These are phyloP conservation scores for Clausena lansium DNA, from an alignment of 345 rosid genomes.

Conservation along the genomic window DNA sequence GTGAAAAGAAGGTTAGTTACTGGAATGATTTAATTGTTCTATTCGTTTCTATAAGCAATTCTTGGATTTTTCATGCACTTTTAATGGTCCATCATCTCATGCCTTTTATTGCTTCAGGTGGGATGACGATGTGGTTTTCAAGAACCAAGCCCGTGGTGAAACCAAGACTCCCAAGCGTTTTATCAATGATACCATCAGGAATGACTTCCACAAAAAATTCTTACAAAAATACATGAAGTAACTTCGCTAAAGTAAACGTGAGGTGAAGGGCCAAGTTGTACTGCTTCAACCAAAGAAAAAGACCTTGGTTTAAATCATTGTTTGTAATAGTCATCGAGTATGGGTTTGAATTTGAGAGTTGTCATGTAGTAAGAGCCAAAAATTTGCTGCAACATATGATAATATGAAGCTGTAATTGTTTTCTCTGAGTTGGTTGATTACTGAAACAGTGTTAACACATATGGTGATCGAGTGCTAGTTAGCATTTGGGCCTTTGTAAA, in stretches of 20 bases:
- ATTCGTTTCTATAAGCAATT: neutral
- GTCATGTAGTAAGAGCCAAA: neutral
- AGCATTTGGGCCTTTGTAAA: neutral
- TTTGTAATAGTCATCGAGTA: constrained; percentile 5
- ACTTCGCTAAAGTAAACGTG: neutral
- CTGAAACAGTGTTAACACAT: neutral
- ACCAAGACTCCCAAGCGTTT: constrained; percentile 90
- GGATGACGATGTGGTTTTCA: constrained; percentile 99
- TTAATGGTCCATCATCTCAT: neutral
- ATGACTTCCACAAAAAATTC: constrained; percentile 91
- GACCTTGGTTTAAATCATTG: neutral
- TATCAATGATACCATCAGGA: constrained; percentile 95
- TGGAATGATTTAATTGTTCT: neutral
- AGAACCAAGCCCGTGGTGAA: constrained; percentile 98
- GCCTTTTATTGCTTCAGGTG: constrained; percentile 49
- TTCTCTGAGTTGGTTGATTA: neutral
- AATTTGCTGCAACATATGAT: neutral
- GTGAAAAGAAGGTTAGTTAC: constrained; percentile 76
- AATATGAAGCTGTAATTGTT: neutral
- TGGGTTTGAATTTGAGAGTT: constrained; percentile 1
- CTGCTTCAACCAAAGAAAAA: neutral
- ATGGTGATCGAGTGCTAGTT: neutral
- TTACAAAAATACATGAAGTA: constrained; percentile 95
- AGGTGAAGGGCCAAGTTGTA: neutral
- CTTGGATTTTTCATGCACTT: neutral